These are phyloP conservation scores for Pichia sp. DNA, from an alignment of 1,139 yeast genomes.

Conservation along the genomic window DNA sequence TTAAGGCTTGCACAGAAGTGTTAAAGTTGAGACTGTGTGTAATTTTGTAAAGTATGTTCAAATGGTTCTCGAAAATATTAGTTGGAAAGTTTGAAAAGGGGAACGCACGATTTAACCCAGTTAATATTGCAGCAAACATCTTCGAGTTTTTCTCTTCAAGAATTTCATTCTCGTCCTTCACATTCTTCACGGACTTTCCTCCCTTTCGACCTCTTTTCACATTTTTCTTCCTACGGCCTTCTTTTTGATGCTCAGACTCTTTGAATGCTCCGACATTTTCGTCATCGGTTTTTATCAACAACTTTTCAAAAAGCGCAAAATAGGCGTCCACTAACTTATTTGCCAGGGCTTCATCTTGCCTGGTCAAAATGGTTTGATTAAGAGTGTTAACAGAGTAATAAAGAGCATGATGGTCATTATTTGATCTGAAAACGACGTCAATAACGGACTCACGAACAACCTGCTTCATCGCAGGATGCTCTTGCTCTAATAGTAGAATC, in stretches of 20 bases:
- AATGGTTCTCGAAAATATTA: constrained; percentile 68
- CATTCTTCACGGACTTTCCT: constrained; percentile 69
- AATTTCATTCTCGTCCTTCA: constrained; percentile 64
- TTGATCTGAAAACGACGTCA: constrained; percentile 72
- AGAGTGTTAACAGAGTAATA: constrained; percentile 85
- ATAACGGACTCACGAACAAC: constrained; percentile 74
- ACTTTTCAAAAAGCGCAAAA: constrained; percentile 78
- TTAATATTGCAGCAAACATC: constrained; percentile 82
- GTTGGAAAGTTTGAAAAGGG: constrained; percentile 82
- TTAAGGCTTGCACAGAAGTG: constrained; percentile 89
- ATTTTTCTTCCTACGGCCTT: constrained; percentile 48
- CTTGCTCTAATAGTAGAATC: constrained; percentile 75
- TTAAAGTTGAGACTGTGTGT: constrained; percentile 94
- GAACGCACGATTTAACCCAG: constrained; percentile 95
- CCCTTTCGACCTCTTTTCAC: constrained; percentile 66
- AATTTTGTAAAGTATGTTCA: constrained; percentile 79
- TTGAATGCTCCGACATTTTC: constrained; percentile 39
- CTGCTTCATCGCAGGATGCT: constrained; percentile 93
- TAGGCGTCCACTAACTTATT: constrained; percentile 79
- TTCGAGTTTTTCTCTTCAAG: constrained; percentile 82
- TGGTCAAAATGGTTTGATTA: constrained; percentile 86
- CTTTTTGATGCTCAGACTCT: constrained; percentile 34
- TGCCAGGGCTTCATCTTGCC: constrained; percentile 74
- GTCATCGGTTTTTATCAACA: constrained; percentile 65
- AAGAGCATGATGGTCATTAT: constrained; percentile 78